Evolutionary conservation across 148 eudicot genomes (phyloP).

Genomic region (Fallopia convolvulus): DNA sequence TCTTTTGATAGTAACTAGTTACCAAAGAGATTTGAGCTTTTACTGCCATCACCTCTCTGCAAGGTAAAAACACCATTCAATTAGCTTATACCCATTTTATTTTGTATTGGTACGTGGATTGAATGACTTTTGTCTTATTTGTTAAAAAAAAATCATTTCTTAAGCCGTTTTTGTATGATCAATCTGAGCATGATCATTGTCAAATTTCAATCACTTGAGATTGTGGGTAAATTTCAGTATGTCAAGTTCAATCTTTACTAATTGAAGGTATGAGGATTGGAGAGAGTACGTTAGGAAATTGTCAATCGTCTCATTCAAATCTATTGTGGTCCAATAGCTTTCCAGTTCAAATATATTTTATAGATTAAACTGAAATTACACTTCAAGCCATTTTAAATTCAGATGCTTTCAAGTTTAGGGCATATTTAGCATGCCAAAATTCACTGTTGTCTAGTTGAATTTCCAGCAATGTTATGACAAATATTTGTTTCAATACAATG

Average conservation of each 20-base stretch:
- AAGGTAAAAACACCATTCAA: neutral
- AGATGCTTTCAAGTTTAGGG: neutral
- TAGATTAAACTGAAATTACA: neutral
- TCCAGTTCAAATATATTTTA: neutral
- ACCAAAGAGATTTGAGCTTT: neutral
- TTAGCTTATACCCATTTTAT: neutral
- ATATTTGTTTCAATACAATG: neutral
- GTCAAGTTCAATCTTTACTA: neutral
- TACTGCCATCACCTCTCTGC: neutral
- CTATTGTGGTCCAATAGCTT: neutral
- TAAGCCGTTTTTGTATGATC: neutral
- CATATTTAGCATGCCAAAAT: neutral
- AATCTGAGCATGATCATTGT: neutral
- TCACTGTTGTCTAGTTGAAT: neutral
- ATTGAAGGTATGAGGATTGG: too few species aligned
- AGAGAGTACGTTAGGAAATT: neutral
- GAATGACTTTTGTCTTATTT: neutral
- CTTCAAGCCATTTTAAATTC: neutral
- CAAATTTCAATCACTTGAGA: neutral
- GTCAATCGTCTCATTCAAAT: neutral
- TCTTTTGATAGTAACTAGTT: neutral
- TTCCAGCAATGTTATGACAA: neutral
- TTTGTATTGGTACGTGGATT: neutral
- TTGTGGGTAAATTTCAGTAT: neutral
- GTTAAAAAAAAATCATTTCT: neutral